Base-by-base conservation (phyloP, 768 basidiomycete genomes). In the Rhizopogon vinicolor region DNA sequence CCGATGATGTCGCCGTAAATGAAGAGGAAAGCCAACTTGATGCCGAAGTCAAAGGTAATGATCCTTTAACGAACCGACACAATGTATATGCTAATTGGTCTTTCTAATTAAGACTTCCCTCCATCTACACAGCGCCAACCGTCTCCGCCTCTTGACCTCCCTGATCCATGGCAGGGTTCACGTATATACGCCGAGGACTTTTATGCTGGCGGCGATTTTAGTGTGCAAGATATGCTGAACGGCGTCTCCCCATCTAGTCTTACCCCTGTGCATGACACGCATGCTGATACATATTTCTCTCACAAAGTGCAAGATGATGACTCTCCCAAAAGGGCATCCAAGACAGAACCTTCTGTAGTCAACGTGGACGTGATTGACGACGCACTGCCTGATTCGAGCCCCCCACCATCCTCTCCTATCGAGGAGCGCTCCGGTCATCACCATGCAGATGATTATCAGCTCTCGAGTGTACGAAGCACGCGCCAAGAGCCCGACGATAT, bases 181-280 rank as follows among this genome's bases (percentile, higher is more conserved):
- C 64, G 63, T 28, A 69, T 64, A 6, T 74, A 72, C 43, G 74
- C 76, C 1, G 75, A 77, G 57, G 77, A 78, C 60, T 74, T 69
- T 55, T 76, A 75, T 55, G 69, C 76, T 5, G 78, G 76, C 12
- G 80, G 78, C 1, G 77, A 80, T 51, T 29, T 72, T 39, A 18
- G 52, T n/a, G 37, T 39, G 2, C 51, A 51, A 3, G 40, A 22
- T 29, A 29, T n/a, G 3, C 18, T 52, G n/a, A 14, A 35, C 12
- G 33, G 22, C n/a, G 35, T 63, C 33, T 57, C 67, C 7, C 67
- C 67, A 0, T 69, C 67, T 4, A 65, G 62, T 39, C 46, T 59
- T 16, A 65, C 67, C 8, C 63, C 64, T 2, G 41, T 39, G 22
- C 64, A 59, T 39, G 60, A 63, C 60, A 60, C 41, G 60, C 45